A percentile compares a stretch with the other conserved stretches of the same genome.
Evolutionary conservation across 306 rosid species (phyloP).

Genomic region (Gillenia trifoliata): DNA sequence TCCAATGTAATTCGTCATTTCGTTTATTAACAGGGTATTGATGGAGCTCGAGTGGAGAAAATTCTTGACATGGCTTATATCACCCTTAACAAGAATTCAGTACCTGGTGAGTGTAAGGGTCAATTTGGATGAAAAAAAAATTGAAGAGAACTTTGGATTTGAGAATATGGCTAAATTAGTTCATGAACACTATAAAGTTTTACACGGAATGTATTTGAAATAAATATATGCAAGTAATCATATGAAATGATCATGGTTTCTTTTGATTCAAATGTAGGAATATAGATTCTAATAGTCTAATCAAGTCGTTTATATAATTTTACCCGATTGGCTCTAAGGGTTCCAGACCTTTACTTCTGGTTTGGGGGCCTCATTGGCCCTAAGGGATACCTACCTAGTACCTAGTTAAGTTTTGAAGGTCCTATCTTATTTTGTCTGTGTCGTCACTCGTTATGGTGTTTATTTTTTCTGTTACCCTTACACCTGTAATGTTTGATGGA

Average conservation of each 20-base stretch:
- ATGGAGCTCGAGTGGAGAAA: constrained; percentile 95
- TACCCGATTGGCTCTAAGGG: background rate
- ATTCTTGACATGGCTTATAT: constrained; percentile 90
- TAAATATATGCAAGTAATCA: background rate
- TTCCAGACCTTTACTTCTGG: background rate
- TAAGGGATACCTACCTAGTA: background rate
- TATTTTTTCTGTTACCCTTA: background rate
- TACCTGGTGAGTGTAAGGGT: constrained; percentile 53
- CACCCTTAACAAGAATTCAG: constrained; percentile 92
- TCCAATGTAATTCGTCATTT: background rate
- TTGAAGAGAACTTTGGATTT: background rate
- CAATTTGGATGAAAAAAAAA: background rate
- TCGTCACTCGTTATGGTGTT: too few species aligned
- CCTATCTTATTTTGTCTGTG: too few species aligned
- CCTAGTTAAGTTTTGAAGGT: too few species aligned
- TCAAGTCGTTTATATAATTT: background rate
- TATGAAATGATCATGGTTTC: background rate
- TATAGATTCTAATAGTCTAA: background rate
- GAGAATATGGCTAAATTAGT: background rate
- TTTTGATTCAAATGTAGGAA: background rate
- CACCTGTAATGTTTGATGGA: constrained; percentile 8
- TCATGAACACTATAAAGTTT: background rate
- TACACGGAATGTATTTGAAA: background rate
- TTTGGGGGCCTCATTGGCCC: background rate
- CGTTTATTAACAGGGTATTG: constrained; percentile 54